A percentile compares a stretch with the other conserved stretches of the same genome.
phyloP scores from a whole-genome alignment of 2,329 filamentous ascomycete genomes.

The Grosmannia clavigera region DNA sequence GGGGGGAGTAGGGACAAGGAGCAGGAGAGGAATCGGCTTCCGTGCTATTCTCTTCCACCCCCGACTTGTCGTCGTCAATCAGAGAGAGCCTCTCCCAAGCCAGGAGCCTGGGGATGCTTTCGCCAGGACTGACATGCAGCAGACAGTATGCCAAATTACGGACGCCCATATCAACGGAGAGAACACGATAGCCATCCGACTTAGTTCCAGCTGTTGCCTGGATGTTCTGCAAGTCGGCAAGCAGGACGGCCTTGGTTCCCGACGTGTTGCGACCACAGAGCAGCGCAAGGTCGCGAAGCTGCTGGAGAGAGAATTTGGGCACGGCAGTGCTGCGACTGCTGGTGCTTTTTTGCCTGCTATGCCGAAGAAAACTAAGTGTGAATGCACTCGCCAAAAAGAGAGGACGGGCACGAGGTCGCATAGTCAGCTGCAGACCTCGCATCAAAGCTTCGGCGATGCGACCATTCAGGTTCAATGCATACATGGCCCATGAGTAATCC shows the following conservation, averaged over 20 bases:
- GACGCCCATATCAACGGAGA: conserved; percentile 79
- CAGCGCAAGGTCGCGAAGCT: conserved; percentile 44
- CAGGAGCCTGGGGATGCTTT: conserved; percentile 10
- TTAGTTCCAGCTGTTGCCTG: conserved; percentile 5
- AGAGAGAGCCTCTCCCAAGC: conserved; percentile 16
- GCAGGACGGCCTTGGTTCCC: conserved; percentile 30
- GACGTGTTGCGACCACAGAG: conserved; percentile 47
- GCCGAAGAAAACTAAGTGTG: not conserved
- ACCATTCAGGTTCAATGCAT: not conserved
- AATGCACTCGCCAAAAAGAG: not conserved
- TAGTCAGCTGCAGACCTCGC: not conserved
- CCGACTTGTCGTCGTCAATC: conserved; percentile 6
- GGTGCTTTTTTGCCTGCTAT: not conserved
- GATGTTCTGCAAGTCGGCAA: conserved; percentile 37
- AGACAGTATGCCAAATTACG: conserved; percentile 68
- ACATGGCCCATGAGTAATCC: not conserved
- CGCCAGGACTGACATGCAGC: conserved; percentile 19
- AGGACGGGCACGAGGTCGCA: not conserved
- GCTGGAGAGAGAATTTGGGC: not conserved
- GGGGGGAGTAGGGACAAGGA: conserved; percentile 19
- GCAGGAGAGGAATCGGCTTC: not conserved
- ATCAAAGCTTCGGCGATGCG: not conserved
- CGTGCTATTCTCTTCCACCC: not conserved
- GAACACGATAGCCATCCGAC: conserved; percentile 31
- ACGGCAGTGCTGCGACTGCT: conserved; percentile 18